A percentile compares a stretch with the other conserved stretches of the same genome.
Conservation (phyloP, 441 rosid genomes). For the Melastoma candidum region DNA sequence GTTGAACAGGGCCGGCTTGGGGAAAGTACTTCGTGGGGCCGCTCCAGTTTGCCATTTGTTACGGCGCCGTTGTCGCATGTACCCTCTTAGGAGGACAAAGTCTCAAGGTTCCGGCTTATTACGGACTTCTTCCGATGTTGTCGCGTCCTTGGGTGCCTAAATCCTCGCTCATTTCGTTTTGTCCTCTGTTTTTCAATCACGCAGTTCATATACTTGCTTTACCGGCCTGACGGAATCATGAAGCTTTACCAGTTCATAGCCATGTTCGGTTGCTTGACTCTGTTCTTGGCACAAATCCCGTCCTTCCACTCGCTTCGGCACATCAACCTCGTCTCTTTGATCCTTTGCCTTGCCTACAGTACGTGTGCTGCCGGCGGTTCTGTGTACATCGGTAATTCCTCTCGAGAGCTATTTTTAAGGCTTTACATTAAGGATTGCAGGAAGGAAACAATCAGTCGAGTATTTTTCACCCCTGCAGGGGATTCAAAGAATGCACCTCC, state of each 20-base stretch:
- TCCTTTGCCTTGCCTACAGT: constrained; percentile 40
- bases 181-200: neutral
- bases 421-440: neutral
- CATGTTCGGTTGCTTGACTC: constrained; percentile 25
- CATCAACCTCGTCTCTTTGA: constrained; percentile 39
- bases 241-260: constrained; percentile 39
- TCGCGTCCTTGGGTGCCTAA: too few relatives aligned
- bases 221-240: constrained; percentile 29
- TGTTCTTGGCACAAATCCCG: constrained; percentile 44
- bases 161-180: too few relatives aligned
- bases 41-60: constrained; percentile 41
- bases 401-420: neutral
- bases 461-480: constrained; percentile 20
- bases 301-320: constrained; percentile 56
- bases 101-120: constrained; percentile 28
- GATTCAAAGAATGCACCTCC: constrained; percentile 30
- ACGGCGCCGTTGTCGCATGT: constrained; percentile 36
- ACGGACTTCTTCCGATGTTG: too few relatives aligned
- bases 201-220: constrained; percentile 47
- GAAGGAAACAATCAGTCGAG: neutral
- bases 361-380: constrained; percentile 29
- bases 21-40: constrained; percentile 49
- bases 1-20: constrained; percentile 38
- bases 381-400: constrained; percentile 25
- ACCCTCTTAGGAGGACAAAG: constrained; percentile 45